These are phyloP conservation scores for Paxillus ammoniavirescens DNA, from an alignment of 768 basidiomycete species.

Conservation along the genomic window DNA sequence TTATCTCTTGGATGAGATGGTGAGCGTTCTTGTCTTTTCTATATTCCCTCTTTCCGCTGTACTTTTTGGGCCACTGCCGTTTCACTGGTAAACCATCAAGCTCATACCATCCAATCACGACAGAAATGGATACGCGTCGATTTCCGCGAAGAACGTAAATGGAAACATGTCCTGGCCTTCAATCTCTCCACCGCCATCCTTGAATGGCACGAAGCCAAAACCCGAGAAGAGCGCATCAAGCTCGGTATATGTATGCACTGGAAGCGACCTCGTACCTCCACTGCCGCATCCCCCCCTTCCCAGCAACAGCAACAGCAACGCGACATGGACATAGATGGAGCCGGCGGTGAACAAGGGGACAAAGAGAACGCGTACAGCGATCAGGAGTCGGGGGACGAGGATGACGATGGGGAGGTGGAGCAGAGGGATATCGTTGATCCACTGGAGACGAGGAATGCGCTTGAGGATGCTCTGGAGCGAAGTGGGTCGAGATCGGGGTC, in stretches of 20 bases:
- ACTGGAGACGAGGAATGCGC: constrained; percentile 49
- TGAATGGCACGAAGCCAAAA: constrained; percentile 80
- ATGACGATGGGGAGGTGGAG: constrained; percentile 58
- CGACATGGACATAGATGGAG: constrained; percentile 31
- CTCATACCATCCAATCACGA: constrained; percentile 12
- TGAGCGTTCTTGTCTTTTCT: constrained; percentile 32
- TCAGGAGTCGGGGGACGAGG: constrained; percentile 53
- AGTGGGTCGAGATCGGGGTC: constrained; percentile 27
- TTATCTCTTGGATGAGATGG: constrained; percentile 96
- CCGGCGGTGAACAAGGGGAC: constrained; percentile 18
- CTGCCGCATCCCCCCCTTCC: constrained; percentile 4
- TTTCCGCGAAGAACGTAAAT: constrained; percentile 90
- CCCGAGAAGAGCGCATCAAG: constrained; percentile 58
- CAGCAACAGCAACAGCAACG: constrained; percentile 34
- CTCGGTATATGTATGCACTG: constrained; percentile 69
- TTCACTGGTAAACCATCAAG: not conserved
- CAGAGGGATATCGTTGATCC: constrained; percentile 55
- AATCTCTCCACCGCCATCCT: constrained; percentile 78
- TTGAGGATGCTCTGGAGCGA: constrained; percentile 59
- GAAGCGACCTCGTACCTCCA: constrained; percentile 46
- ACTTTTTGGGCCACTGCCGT: not conserved
- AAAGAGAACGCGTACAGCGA: constrained; percentile 26
- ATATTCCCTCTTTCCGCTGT: not conserved
- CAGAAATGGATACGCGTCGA: constrained; percentile 98
- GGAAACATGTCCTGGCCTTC: constrained; percentile 87